Percentiles rank a stretch among this genome's conserved stretches.
Evolutionary conservation across 1,284 basidiomycete genomes (phyloP).

Genomic region (Ustilago hordei): DNA sequence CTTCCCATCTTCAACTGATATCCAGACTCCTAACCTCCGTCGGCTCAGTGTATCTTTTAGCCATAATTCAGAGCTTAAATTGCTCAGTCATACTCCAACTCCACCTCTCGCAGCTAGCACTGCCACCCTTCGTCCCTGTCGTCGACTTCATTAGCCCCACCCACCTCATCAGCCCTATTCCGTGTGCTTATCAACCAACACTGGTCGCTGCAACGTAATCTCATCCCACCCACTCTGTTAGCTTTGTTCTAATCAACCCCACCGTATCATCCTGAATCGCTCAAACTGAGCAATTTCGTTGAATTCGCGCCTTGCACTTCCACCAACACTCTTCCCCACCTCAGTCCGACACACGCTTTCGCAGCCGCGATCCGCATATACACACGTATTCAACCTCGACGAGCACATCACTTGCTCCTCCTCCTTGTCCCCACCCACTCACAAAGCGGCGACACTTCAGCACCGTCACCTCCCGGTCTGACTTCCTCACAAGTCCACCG

Average conservation of each 20-base stretch:
- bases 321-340: neutral
- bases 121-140: slow-evolving; percentile 1
- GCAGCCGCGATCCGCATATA: neutral
- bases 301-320: neutral
- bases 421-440: neutral
- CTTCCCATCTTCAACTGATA: neutral
- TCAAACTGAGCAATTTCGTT: neutral
- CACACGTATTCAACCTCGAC: neutral
- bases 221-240: neutral
- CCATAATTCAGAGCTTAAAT: neutral
- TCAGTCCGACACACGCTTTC: neutral
- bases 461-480: neutral
- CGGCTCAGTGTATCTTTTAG: neutral
- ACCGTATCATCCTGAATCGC: neutral
- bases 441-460: too few relatives aligned
- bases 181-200: slow-evolving; percentile 1
- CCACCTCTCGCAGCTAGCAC: slow-evolving; percentile 4
- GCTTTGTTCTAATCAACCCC: neutral
- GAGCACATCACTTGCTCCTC: neutral
- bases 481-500: neutral
- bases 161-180: neutral
- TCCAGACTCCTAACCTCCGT: neutral
- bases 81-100: neutral
- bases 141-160: neutral
- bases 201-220: slow-evolving; percentile 3